These are phyloP conservation scores for Arthroderma uncinatum DNA, from an alignment of 2,329 filamentous ascomycete species.

Conservation along the genomic window DNA sequence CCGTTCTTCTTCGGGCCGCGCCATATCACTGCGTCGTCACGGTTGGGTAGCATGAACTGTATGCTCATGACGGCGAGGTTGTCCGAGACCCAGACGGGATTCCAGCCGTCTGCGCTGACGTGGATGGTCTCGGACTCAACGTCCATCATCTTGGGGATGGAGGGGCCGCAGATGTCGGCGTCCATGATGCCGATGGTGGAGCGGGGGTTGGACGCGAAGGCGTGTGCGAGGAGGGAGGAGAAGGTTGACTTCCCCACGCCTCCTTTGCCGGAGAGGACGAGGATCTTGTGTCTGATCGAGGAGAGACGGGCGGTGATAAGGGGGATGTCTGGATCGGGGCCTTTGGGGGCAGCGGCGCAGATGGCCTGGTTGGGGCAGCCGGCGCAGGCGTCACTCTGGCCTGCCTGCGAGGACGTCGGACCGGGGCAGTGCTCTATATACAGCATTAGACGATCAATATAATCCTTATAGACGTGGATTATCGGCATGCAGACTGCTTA, in stretches of 20 bases:
- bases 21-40: slow-evolving; percentile 96
- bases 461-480: no score
- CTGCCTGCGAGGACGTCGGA: slow-evolving; percentile 47
- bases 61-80: slow-evolving; percentile 95
- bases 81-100: slow-evolving; percentile 87
- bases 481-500: slow-evolving; percentile 21
- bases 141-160: slow-evolving; percentile 98
- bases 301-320: slow-evolving; percentile 73
- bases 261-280: slow-evolving; percentile 88
- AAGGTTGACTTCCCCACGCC: slow-evolving; percentile 96
- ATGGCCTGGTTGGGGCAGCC: slow-evolving; percentile 94
- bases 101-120: slow-evolving; percentile 78
- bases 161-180: slow-evolving; percentile 92
- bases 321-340: slow-evolving; percentile 86
- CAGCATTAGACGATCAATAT: slow-evolving; percentile 1
- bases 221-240: slow-evolving; percentile 75
- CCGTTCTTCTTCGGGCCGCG: slow-evolving; percentile 97
- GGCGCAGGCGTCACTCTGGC: slow-evolving; percentile 68
- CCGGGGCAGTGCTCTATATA: slow-evolving; percentile 79
- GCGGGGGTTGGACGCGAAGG: slow-evolving; percentile 70
- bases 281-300: slow-evolving; percentile 78
- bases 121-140: slow-evolving; percentile 91
- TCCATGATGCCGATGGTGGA: slow-evolving; percentile 90
- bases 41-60: slow-evolving; percentile 92
- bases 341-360: slow-evolving; percentile 87